phyloP scores from a whole-genome alignment of 192 early-diverging fungal genomes.

The Dispira parvispora region DNA sequence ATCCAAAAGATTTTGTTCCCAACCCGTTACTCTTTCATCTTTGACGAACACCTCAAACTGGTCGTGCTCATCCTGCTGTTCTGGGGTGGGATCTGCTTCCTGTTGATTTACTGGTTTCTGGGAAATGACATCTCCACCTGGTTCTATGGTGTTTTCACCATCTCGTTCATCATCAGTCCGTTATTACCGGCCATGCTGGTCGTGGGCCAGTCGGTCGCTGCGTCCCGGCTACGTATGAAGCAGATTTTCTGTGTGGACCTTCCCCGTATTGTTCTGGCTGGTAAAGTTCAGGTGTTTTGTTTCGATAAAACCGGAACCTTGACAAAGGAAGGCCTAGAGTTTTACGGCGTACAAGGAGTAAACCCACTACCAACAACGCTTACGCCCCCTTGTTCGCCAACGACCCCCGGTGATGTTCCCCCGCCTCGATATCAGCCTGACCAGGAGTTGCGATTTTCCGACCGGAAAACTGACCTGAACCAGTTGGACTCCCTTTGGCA shows the following conservation, averaged over 20 bases:
- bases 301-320: constrained; percentile 71
- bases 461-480: not conserved
- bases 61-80: constrained; percentile 42
- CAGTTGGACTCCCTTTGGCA: constrained; percentile 13
- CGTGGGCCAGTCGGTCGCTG: constrained; percentile 52
- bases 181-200: constrained; percentile 58
- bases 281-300: constrained; percentile 60
- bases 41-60: constrained; percentile 61
- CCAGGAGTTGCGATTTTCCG: not conserved
- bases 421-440: not conserved
- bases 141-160: constrained; percentile 59
- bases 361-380: constrained; percentile 6
- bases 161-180: constrained; percentile 49
- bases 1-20: constrained; percentile 66
- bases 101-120: constrained; percentile 37
- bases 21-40: constrained; percentile 48
- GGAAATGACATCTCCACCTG: constrained; percentile 44
- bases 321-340: constrained; percentile 56
- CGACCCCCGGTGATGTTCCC: not conserved
- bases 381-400: constrained; percentile 9
- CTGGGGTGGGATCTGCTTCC: constrained; percentile 47
- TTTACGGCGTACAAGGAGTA: constrained; percentile 27
- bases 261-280: constrained; percentile 50
- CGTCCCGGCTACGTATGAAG: constrained; percentile 37
- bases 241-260: constrained; percentile 60